Percentiles rank a stretch among this genome's conserved stretches.
phyloP scores from a whole-genome alignment of 768 basidiomycete genomes.

The Mycena indigotica region DNA sequence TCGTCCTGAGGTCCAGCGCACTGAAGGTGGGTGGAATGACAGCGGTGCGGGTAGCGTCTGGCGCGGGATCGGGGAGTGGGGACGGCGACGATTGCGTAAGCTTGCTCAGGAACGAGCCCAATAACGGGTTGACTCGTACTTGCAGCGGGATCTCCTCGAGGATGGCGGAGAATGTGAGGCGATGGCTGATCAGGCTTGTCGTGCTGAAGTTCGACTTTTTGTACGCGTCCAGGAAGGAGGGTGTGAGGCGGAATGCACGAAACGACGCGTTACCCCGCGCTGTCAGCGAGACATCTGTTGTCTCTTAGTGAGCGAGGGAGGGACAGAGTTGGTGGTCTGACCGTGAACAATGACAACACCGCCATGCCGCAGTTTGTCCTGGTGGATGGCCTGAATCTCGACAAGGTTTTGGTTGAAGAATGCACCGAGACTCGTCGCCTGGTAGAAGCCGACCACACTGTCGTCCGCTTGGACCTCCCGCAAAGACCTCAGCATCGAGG shows the following conservation, averaged over 20 bases:
- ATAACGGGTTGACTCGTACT: conserved; percentile 78
- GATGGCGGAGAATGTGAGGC: conserved; percentile 82
- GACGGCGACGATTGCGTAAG: conserved; percentile 53
- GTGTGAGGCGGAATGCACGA: conserved; percentile 84
- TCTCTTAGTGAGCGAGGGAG: neutral
- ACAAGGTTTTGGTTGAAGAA: conserved; percentile 82
- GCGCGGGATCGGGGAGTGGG: conserved; percentile 38
- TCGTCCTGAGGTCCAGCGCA: conserved; percentile 68
- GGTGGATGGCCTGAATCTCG: conserved; percentile 83
- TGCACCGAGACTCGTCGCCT: conserved; percentile 82
- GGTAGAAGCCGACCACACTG: conserved; percentile 92
- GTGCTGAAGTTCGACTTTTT: conserved; percentile 84
- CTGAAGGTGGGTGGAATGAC: conserved; percentile 65
- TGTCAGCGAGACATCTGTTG: conserved; percentile 72
- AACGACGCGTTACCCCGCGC: conserved; percentile 84
- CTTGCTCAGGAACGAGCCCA: conserved; percentile 75
- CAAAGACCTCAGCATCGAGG: conserved; percentile 81
- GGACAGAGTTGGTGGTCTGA: conserved; percentile 34
- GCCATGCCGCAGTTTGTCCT: conserved; percentile 82
- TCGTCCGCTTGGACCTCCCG: conserved; percentile 92
- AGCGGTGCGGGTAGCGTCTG: conserved; percentile 40
- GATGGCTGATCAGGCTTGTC: conserved; percentile 75
- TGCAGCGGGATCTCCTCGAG: conserved; percentile 85
- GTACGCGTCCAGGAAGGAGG: conserved; percentile 78
- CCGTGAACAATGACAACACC: conserved; percentile 87